Evolutionary conservation across 1,284 basidiomycete species (phyloP).

Genomic region (Rhodotorula sp.): DNA sequence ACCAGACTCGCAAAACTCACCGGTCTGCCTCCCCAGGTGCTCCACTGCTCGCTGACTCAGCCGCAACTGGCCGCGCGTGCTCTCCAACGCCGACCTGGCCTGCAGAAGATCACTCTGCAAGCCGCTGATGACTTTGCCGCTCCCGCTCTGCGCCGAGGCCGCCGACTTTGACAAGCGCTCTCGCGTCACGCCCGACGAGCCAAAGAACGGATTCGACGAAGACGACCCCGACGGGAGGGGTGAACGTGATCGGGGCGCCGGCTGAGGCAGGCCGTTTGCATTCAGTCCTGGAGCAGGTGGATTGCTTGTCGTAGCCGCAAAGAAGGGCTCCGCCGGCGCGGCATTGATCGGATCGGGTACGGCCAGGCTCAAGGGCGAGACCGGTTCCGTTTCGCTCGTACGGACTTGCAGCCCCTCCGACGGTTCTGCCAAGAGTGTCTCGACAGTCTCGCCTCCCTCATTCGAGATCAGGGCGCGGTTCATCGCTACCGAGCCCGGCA

Average conservation of each 20-base stretch:
- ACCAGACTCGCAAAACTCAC: slow-evolving; percentile 5
- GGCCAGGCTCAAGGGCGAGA: background rate
- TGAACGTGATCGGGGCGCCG: background rate
- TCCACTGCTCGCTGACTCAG: slow-evolving; percentile 40
- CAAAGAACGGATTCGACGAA: slow-evolving; percentile 38
- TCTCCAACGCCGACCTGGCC: slow-evolving; percentile 29
- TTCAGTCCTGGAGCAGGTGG: background rate
- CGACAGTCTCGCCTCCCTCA: slow-evolving; percentile 8
- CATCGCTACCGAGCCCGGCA: slow-evolving; percentile 21
- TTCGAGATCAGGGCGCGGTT: slow-evolving; percentile 32
- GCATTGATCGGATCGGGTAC: background rate
- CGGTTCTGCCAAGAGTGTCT: background rate
- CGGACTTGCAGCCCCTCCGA: background rate
- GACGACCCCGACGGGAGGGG: background rate
- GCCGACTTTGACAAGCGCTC: slow-evolving; percentile 30
- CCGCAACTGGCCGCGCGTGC: slow-evolving; percentile 35
- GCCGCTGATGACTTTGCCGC: slow-evolving; percentile 38
- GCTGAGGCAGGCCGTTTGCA: background rate
- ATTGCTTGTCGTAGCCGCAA: too few relatives aligned
- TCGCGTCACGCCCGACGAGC: slow-evolving; percentile 13
- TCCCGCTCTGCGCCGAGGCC: slow-evolving; percentile 26
- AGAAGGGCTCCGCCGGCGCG: too few relatives aligned
- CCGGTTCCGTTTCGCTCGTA: background rate
- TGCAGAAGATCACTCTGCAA: slow-evolving; percentile 35
- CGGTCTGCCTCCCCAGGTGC: slow-evolving; percentile 30